These are phyloP conservation scores for Polytrichum formosum DNA, from an alignment of 225 moss, liverwort and hornwort genomes.

Conservation along the genomic window DNA sequence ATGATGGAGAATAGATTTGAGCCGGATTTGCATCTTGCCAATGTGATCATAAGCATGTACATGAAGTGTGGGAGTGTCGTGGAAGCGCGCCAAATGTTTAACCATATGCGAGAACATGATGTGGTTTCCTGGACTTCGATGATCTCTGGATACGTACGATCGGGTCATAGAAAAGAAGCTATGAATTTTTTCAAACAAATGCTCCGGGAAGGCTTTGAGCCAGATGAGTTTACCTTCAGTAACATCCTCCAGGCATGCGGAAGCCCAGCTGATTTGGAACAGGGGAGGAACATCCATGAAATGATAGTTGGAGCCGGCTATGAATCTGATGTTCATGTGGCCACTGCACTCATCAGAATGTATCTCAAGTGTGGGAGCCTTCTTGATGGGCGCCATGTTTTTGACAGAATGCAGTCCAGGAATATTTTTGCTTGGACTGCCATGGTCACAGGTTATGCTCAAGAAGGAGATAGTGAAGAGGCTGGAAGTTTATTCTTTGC, in stretches of 20 bases:
- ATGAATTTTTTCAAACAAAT: conserved; percentile 28
- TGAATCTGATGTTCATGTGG: conserved; percentile 27
- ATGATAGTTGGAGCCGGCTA: conserved; percentile 22
- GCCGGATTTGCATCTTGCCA: conserved; percentile 26
- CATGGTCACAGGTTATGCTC: conserved; percentile 44
- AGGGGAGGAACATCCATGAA: conserved; percentile 26
- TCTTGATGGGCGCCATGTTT: conserved; percentile 33
- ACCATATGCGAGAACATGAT: conserved; percentile 30
- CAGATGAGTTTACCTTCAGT: conserved; percentile 37
- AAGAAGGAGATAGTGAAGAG: conserved; percentile 31
- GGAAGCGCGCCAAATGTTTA: conserved; percentile 28
- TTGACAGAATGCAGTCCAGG: conserved; percentile 25
- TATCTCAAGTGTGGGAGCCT: conserved; percentile 50
- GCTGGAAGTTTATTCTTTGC: conserved; percentile 32
- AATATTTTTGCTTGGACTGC: conserved; percentile 46
- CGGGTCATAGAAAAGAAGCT: conserved; percentile 21
- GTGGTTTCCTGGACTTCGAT: conserved; percentile 52
- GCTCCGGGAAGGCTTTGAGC: conserved; percentile 29
- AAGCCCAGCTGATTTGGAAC: conserved; percentile 28
- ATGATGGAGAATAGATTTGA: conserved; percentile 26
- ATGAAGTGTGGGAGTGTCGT: conserved; percentile 20
- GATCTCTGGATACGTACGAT: conserved; percentile 31
- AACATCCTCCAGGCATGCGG: conserved; percentile 32
- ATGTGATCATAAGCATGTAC: conserved; percentile 47
- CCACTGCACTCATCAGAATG: conserved; percentile 43